These are phyloP conservation scores for Gossypium davidsonii DNA, from an alignment of 441 rosid genomes.

Conservation along the genomic window DNA sequence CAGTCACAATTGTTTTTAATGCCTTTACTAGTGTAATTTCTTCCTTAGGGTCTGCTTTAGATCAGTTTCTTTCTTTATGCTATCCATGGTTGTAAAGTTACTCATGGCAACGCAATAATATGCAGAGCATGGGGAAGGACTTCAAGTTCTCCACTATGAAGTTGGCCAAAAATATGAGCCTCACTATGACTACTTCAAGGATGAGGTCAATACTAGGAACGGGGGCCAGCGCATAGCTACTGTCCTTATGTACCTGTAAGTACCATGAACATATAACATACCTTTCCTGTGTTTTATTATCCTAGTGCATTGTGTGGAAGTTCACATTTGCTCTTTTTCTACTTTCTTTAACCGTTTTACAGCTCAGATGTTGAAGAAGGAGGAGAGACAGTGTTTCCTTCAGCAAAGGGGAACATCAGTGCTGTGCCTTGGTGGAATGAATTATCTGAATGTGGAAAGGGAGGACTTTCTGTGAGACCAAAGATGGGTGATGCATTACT, in stretches of 20 bases:
- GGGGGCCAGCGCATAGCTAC: conserved; percentile 77
- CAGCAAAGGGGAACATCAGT: conserved; percentile 56
- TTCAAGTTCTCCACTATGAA: conserved; percentile 66
- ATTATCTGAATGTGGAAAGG: conserved; percentile 62
- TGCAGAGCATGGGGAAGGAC: conserved; percentile 70
- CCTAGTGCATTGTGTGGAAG: background rate
- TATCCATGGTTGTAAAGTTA: background rate
- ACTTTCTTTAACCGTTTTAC: conserved; percentile 18
- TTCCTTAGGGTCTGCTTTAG: background rate
- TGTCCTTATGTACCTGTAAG: conserved; percentile 72
- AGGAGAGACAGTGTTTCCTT: conserved; percentile 68
- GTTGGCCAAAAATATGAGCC: conserved; percentile 66
- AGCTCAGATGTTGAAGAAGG: conserved; percentile 77
- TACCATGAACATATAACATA: background rate
- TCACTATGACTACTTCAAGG: conserved; percentile 61
- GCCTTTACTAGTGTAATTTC: background rate
- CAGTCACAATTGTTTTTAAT: background rate
- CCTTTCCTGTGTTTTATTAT: background rate
- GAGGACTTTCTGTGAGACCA: conserved; percentile 61
- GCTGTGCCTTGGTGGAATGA: conserved; percentile 66
- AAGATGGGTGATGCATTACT: conserved; percentile 50
- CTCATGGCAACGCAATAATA: conserved; percentile 15
- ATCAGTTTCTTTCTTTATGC: background rate
- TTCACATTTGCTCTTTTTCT: conserved; percentile 2
- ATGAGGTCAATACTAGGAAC: conserved; percentile 53